A percentile compares a stretch with the other conserved stretches of the same genome.
phyloP scores from a whole-genome alignment of 2,329 filamentous ascomycete species.

The Aspergillus costaricaensis region DNA sequence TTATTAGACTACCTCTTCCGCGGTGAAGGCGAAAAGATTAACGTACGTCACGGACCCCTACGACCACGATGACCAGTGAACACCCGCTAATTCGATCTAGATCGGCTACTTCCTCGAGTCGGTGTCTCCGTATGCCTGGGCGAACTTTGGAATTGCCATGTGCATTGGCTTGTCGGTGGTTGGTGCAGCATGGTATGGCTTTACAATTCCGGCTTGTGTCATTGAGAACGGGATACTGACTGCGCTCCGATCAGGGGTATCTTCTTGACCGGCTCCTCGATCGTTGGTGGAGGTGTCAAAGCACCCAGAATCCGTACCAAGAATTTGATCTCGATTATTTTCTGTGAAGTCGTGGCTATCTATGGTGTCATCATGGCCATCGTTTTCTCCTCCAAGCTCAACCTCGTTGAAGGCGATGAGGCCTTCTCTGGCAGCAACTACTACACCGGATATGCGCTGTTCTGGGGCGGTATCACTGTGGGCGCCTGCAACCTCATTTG shows the following conservation, averaged over 20 bases:
- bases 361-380: conserved; percentile 99
- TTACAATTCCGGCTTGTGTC: not conserved
- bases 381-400: conserved; percentile 89
- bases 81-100: conserved; percentile 48
- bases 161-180: conserved; percentile 97
- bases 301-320: conserved; percentile 97
- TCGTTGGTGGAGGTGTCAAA: conserved; percentile 93
- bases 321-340: conserved; percentile 99
- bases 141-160: conserved; percentile 82
- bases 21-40: conserved; percentile 92
- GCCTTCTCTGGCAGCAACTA: conserved; percentile 76
- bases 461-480: conserved; percentile 94
- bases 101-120: conserved; percentile 92
- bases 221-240: conserved; percentile 7
- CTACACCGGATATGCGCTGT: conserved; percentile 93
- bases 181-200: conserved; percentile 84
- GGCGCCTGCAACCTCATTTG: conserved; percentile 95
- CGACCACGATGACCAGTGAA: not conserved
- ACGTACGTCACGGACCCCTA: conserved; percentile 59
- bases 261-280: conserved; percentile 96
- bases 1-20: conserved; percentile 94
- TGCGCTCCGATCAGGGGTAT: conserved; percentile 72
- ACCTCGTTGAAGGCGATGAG: conserved; percentile 62
- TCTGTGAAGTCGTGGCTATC: conserved; percentile 99
- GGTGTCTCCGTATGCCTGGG: conserved; percentile 93